Evolutionary conservation across 1,139 yeast genomes (phyloP).

Genomic region (Debaryomyces fabryi): DNA sequence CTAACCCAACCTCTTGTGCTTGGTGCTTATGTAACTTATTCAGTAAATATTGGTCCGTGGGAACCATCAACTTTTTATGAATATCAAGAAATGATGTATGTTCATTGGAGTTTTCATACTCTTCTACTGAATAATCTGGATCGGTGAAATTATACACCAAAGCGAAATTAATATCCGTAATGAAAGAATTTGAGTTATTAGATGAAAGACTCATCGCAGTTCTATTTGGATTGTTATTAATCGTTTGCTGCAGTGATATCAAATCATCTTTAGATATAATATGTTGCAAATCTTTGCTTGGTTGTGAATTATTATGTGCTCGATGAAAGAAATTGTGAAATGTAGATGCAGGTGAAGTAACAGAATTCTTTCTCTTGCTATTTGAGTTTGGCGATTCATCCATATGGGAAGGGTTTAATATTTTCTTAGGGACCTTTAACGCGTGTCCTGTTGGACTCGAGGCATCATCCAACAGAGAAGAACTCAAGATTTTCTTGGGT

Average conservation of each 20-base stretch:
- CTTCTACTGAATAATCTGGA: conserved; percentile 34
- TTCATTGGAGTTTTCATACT: conserved; percentile 23
- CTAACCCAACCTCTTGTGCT: conserved; percentile 27
- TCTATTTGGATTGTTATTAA: conserved; percentile 20
- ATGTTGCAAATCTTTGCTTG: conserved; percentile 14
- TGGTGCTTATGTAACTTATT: conserved; percentile 24
- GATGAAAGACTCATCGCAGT: conserved; percentile 40
- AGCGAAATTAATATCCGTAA: conserved; percentile 40
- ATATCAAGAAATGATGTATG: conserved; percentile 34
- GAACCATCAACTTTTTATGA: conserved; percentile 40
- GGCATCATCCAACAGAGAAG: conserved; percentile 24
- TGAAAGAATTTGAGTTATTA: conserved; percentile 43
- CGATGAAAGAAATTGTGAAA: conserved; percentile 42
- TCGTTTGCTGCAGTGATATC: conserved; percentile 16
- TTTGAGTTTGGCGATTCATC: conserved; percentile 17
- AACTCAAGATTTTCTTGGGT: conserved; percentile 31
- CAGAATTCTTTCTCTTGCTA: conserved; percentile 26
- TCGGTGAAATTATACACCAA: conserved; percentile 43
- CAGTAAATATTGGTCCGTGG: conserved; percentile 44
- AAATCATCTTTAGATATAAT: conserved; percentile 16
- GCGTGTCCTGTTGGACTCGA: conserved; percentile 19
- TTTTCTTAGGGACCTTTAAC: conserved; percentile 30
- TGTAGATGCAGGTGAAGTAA: conserved; percentile 40
- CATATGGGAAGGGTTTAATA: conserved; percentile 24
- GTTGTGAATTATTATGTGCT: conserved; percentile 23